Evolutionary conservation across 2,329 filamentous ascomycete genomes (phyloP), one percentile per base, ranked within the genome.

Genomic region (Ascochyta koolunga): DNA sequence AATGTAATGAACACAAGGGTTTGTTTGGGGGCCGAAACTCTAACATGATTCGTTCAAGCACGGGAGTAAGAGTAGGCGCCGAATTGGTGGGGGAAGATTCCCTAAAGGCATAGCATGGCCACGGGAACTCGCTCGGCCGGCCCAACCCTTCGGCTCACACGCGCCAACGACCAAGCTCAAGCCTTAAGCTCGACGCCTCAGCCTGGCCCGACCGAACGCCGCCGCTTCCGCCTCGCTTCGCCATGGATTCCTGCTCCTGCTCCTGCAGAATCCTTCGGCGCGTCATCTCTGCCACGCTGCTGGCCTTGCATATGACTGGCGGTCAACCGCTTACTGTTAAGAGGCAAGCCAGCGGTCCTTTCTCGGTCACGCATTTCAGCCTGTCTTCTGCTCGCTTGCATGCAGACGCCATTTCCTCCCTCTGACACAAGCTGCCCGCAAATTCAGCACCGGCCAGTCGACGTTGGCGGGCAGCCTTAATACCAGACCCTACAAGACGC

Each of bases 391-490:
- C 19, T 16, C 24, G 13, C 33, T 47, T 21, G 46, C 36, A 31
- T 29, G 19, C 31, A 32, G 19, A 56, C 45, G 37, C 46, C 32
- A 33, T 46, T 42, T 52, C 48, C 43, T 53, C 29, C 44, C 38
- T 50, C 52, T 53, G 39, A 44, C 41, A 54, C 40, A 45, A 42
- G 33, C 46, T 39, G 40, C 50, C 39, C 43, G 49, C 49, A 37
- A 50, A 37, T 44, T 39, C 45, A 42, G 44, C 42, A 37, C 44
- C 42, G 42, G 33, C 46, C 57, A 55, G 53, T 56, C 24, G 42
- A 54, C 47, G 56, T 63, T 60, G 62, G 56, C 62, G 54, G 59
- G 39, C 50, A 55, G 33, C 48, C 25, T 45, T 32, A n/a, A n/a
- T n/a, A 38, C 43, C 22, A 32, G 35, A 18, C 11, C 11, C 5